Evolutionary conservation across 768 basidiomycete genomes (phyloP), one percentile per base, ranked within the genome.

Genomic region (Xerocomus potaroensis): DNA sequence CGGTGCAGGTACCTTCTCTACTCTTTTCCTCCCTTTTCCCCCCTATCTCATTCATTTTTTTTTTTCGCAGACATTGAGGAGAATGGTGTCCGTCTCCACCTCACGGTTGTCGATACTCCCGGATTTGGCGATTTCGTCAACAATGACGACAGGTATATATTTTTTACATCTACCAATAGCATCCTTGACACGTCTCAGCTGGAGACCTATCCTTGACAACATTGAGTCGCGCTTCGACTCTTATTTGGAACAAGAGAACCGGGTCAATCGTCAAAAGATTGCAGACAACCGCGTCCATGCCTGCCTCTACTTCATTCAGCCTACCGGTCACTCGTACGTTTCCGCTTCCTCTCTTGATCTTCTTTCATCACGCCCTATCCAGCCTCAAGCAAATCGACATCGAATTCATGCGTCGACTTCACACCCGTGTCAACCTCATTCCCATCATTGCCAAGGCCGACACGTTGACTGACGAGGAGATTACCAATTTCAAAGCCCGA

Each of bases 71-170:
- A 99, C 66, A 98, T 99, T 62, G 95, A 98, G 74, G 96, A 99
- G 75, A 95, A 88, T 50, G 95, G 94, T 49, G 96, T 98, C 33
- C 82, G 94, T 57, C 81, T 98, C 35, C 92, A 93, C 64, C 72
- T 99, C 47, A 98, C 93, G n/a, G 95, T 99, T 51, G 96, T 99
- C 53, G 96, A 99, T 66, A 99, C 94, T 23, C 96, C 96, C 47
- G 96, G 96, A 27, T 99, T 97, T 62, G 96, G 96, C 51, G 96
- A 99, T 68, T 98, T 96, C 68, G 94, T 98, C 64, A 97, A 99
- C 77, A 99, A 99, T 67, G 91, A 96, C 58, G 92, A 96, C 63
- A 93, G 93, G 92, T 91, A 53, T 55, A 71, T 54, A 54, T 57
- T 39, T 43, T 53, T 61, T 34, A 42, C 15, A 19, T 57, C 40